A percentile compares a stretch with the other conserved stretches of the same genome.
Conservation (phyloP, 257 asterid genomes). For the Linderniella brevidens region DNA sequence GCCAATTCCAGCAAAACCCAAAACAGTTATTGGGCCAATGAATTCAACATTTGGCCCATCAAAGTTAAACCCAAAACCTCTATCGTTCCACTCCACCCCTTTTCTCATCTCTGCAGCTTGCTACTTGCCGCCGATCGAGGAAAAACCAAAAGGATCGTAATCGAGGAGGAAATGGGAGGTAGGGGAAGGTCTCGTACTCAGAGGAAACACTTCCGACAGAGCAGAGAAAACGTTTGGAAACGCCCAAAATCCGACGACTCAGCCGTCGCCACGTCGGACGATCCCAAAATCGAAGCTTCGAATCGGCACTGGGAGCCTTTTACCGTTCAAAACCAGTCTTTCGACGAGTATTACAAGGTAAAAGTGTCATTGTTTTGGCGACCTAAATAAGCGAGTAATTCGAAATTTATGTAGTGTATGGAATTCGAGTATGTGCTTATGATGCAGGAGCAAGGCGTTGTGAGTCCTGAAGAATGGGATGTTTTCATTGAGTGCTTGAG, state of each 20-base stretch:
- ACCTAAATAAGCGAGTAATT: not conserved
- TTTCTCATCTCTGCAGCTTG: too few relatives aligned
- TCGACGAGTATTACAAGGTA: slow-evolving; percentile 87
- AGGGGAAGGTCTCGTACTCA: slow-evolving; percentile 89
- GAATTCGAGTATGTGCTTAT: slow-evolving; percentile 1
- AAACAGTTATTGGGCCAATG: too few relatives aligned
- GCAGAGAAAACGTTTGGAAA: slow-evolving; percentile 84
- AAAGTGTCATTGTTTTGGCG: not conserved
- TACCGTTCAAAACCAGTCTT: slow-evolving; percentile 45
- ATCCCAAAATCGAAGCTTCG: slow-evolving; percentile 8
- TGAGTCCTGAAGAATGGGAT: slow-evolving; percentile 75
- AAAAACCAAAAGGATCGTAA: too few relatives aligned
- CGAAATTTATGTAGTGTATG: too few relatives aligned
- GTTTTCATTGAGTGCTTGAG: slow-evolving; percentile 39
- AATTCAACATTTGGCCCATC: too few relatives aligned
- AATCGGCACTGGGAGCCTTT: slow-evolving; percentile 48
- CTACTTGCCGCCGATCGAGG: too few relatives aligned
- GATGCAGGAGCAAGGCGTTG: slow-evolving; percentile 65
- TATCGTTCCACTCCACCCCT: too few relatives aligned
- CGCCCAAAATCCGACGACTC: slow-evolving; percentile 44
- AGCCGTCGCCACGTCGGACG: slow-evolving; percentile 17
- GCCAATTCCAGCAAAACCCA: too few relatives aligned
- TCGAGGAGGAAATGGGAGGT: slow-evolving; percentile 45
- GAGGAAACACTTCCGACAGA: slow-evolving; percentile 70
- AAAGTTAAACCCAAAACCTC: too few relatives aligned